Conservation (phyloP, 2,329 filamentous ascomycete genomes). For the Alternaria alternata region DNA sequence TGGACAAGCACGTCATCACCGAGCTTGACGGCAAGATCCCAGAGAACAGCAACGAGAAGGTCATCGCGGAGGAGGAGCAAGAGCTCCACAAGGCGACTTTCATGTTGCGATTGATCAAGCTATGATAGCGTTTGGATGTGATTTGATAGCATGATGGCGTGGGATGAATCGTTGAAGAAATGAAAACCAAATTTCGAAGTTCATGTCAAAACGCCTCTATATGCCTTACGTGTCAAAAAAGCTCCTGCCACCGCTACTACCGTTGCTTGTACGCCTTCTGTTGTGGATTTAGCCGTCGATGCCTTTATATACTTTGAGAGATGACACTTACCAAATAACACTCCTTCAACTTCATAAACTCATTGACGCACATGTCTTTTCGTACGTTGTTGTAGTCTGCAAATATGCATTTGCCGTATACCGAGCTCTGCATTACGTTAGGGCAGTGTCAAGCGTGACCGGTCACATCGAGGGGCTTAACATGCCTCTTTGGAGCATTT, state of each 20-base stretch:
- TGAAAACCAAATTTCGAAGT: conserved; percentile 12
- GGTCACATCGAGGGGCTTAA: conserved; percentile 8
- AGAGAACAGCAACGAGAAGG: conserved; percentile 59
- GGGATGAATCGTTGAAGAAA: conserved; percentile 24
- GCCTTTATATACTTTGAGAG: neutral
- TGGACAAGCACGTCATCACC: conserved; percentile 73
- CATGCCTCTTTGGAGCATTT: conserved; percentile 72
- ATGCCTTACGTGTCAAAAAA: neutral
- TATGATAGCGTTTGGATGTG: conserved; percentile 56
- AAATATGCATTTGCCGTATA: conserved; percentile 91
- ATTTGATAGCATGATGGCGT: neutral
- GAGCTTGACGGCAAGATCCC: conserved; percentile 66
- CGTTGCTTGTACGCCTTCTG: conserved; percentile 45
- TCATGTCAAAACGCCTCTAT: neutral
- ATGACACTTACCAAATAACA: conserved; percentile 76
- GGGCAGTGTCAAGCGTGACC: neutral
- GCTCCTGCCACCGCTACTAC: conserved; percentile 15
- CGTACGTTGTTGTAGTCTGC: conserved; percentile 88
- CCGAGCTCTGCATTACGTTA: conserved; percentile 67
- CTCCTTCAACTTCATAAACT: conserved; percentile 85
- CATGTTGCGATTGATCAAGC: conserved; percentile 75
- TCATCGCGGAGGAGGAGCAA: conserved; percentile 84
- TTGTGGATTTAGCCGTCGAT: neutral
- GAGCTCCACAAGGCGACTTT: conserved; percentile 85
- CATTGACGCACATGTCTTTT: conserved; percentile 87